Conservation (phyloP, 2,329 filamentous ascomycete genomes). For the Monilinia fructicola region DNA sequence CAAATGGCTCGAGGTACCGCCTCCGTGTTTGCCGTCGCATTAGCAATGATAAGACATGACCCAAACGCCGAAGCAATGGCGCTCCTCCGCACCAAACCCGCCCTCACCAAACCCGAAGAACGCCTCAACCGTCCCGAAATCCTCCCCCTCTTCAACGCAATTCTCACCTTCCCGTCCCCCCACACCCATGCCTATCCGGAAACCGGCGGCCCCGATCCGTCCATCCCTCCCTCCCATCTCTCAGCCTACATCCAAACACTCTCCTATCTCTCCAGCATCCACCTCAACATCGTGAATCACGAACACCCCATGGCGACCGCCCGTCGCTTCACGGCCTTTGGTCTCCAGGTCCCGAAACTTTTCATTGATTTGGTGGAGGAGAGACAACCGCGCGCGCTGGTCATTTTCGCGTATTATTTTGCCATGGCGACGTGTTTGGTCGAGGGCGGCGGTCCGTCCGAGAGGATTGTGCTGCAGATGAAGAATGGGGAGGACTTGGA, state of each 20-base stretch:
- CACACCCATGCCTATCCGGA: neutral
- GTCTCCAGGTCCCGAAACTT: conserved; percentile 25
- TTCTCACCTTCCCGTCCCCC: conserved; percentile 14
- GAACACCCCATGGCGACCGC: conserved; percentile 23
- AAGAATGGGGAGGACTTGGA: conserved; percentile 10
- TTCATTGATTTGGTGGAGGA: conserved; percentile 28
- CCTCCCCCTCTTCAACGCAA: conserved; percentile 11
- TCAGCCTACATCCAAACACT: conserved; percentile 14
- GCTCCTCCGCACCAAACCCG: conserved; percentile 21
- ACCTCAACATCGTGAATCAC: conserved; percentile 9
- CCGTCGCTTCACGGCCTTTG: conserved; percentile 27
- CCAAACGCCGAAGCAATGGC: conserved; percentile 24
- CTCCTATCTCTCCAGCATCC: conserved; percentile 19
- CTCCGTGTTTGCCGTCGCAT: conserved; percentile 25
- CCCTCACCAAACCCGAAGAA: conserved; percentile 22
- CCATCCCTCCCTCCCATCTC: conserved; percentile 19
- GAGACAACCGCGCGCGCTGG: conserved; percentile 27
- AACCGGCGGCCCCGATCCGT: neutral
- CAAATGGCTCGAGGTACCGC: conserved; percentile 27
- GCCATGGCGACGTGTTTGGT: conserved; percentile 32
- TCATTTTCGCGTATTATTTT: conserved; percentile 39
- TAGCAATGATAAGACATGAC: conserved; percentile 22
- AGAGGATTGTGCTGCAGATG: conserved; percentile 13
- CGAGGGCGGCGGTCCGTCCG: neutral
- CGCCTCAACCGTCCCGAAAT: conserved; percentile 13